Evolutionary conservation across 352 stramenopile genomes (phyloP).

Genomic region (Vaucheria bursata): DNA sequence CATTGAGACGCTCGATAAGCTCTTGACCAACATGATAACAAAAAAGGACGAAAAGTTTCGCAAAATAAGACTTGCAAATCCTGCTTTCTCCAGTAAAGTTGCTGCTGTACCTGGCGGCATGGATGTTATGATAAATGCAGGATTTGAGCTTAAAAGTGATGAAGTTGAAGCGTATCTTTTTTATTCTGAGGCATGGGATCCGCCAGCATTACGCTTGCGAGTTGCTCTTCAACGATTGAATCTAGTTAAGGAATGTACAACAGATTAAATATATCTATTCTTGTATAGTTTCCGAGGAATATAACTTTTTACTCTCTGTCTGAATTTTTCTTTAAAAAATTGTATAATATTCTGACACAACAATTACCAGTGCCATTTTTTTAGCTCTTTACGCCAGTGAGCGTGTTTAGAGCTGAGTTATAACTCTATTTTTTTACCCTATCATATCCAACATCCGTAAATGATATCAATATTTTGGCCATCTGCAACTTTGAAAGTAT

Average conservation of each 20-base stretch:
- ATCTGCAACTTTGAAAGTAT: no score
- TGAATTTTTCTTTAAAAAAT: background rate
- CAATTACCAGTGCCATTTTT: background rate
- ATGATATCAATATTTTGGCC: no score
- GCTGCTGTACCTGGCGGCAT: constrained; percentile 26
- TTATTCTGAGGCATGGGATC: background rate
- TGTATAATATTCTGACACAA: background rate
- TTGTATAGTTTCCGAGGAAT: no score
- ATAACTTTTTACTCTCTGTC: no score
- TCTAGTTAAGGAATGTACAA: background rate
- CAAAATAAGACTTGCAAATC: constrained; percentile 26
- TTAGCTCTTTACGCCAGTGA: background rate
- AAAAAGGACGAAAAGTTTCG: constrained; percentile 47
- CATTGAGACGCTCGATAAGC: constrained; percentile 17
- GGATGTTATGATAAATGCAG: constrained; percentile 22
- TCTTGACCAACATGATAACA: constrained; percentile 39
- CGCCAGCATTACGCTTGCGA: background rate
- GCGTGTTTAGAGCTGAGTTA: no score
- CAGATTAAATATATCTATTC: no score
- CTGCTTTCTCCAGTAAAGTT: constrained; percentile 34
- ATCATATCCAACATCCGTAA: no score
- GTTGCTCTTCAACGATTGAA: background rate
- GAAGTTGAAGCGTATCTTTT: constrained; percentile 6
- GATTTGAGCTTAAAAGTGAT: background rate
- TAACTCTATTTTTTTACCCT: no score